A percentile compares a stretch with the other conserved stretches of the same genome.
phyloP scores from a whole-genome alignment of 1,284 basidiomycete genomes.

The Sanghuangporus sanghuang region DNA sequence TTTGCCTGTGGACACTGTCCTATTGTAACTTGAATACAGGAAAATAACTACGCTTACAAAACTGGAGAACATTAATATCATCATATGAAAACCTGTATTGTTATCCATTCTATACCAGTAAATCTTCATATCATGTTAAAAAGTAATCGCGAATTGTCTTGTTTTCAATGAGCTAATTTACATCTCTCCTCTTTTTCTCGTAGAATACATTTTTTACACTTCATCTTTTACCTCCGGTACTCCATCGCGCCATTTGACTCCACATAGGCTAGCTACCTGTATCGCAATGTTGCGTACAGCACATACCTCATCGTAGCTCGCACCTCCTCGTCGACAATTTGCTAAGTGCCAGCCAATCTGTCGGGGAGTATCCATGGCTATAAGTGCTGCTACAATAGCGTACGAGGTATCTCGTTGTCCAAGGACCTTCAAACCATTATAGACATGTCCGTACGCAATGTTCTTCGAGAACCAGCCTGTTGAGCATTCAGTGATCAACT shows the following conservation, averaged over 20 bases:
- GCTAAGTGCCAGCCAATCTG: constrained; percentile 32
- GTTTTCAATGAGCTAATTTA: too few species aligned
- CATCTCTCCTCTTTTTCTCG: too few species aligned
- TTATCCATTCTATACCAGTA: too few species aligned
- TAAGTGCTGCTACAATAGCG: constrained; percentile 29
- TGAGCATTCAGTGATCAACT: not conserved
- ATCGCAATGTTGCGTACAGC: constrained; percentile 13
- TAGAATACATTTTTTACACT: not conserved
- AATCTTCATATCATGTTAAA: too few species aligned
- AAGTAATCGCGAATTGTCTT: too few species aligned
- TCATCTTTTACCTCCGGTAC: constrained; percentile 16
- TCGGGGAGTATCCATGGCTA: constrained; percentile 30
- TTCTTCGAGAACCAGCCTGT: constrained; percentile 16
- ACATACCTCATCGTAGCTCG: constrained; percentile 11
- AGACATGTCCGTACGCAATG: constrained; percentile 29
- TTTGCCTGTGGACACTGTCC: too few species aligned
- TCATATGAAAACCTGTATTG: too few species aligned
- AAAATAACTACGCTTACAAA: too few species aligned
- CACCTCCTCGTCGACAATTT: constrained; percentile 12
- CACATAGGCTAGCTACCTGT: constrained; percentile 11
- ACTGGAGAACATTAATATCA: too few species aligned
- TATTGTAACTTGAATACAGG: too few species aligned
- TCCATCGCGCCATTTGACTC: constrained; percentile 14
- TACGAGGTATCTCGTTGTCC: constrained; percentile 29
- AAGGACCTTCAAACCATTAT: constrained; percentile 24